Conservation (phyloP, 441 rosid species). For the Eutrema salsugineum region DNA sequence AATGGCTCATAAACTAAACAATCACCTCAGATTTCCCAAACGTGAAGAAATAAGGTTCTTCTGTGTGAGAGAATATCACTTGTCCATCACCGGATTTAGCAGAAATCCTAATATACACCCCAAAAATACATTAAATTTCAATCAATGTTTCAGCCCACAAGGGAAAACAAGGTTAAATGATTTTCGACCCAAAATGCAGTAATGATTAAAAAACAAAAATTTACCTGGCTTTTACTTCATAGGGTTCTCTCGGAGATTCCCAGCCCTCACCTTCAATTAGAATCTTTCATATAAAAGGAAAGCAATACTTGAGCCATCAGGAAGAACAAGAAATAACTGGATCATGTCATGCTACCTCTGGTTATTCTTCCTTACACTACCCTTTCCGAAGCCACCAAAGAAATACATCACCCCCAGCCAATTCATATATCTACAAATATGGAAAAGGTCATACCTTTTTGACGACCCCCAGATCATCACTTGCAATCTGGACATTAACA, state of each 20-base stretch:
- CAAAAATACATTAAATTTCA: background rate
- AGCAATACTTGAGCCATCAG: background rate
- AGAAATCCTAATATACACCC: slow-evolving; percentile 59
- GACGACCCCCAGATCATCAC: slow-evolving; percentile 81
- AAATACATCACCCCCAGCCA: background rate
- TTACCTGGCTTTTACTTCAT: slow-evolving; percentile 92
- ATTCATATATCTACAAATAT: background rate
- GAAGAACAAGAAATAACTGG: background rate
- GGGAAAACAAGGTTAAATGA: background rate
- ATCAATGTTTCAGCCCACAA: background rate
- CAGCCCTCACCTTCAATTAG: slow-evolving; percentile 87
- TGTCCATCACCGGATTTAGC: slow-evolving; percentile 76
- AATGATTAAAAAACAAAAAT: slow-evolving; percentile 10
- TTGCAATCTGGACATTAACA: slow-evolving; percentile 62
- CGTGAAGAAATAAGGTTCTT: slow-evolving; percentile 85
- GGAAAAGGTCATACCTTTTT: slow-evolving; percentile 65
- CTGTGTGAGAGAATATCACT: slow-evolving; percentile 46
- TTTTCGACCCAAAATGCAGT: background rate
- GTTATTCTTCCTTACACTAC: slow-evolving; percentile 9
- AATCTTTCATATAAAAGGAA: slow-evolving; percentile 44
- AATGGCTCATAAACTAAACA: slow-evolving; percentile 8
- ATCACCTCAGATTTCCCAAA: slow-evolving; percentile 93
- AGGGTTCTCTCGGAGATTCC: slow-evolving; percentile 96
- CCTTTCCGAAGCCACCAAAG: background rate
- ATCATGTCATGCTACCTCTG: background rate